Conservation (phyloP, 176 grass and related monocot species). For the Juncus inflexus region DNA sequence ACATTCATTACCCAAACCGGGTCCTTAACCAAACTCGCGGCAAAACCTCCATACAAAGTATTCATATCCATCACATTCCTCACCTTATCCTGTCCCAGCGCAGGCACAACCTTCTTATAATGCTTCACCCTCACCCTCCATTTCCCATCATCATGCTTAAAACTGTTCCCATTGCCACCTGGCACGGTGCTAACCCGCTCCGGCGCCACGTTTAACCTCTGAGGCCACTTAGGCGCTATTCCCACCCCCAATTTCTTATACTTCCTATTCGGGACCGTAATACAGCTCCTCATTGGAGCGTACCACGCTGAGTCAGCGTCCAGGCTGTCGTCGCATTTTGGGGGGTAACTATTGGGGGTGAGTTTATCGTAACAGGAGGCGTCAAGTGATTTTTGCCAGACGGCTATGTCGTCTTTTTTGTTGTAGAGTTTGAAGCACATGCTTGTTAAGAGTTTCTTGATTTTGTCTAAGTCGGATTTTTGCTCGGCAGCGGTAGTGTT, state of each 20-base stretch:
- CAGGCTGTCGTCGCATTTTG: constrained; percentile 86
- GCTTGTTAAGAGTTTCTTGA: constrained; percentile 55
- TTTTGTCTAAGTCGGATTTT: constrained; percentile 61
- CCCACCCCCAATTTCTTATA: constrained; percentile 47
- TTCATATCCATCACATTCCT: constrained; percentile 97
- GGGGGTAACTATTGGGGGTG: constrained; percentile 45
- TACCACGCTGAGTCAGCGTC: constrained; percentile 88
- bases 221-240: constrained; percentile 71
- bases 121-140: constrained; percentile 71
- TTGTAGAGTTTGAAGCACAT: constrained; percentile 92
- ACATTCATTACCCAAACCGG: constrained; percentile 97
- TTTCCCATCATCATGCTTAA: constrained; percentile 69
- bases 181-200: constrained; percentile 63
- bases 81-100: constrained; percentile 60
- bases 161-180: constrained; percentile 43
- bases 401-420: constrained; percentile 87
- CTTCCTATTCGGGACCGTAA: constrained; percentile 46
- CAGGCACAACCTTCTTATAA: constrained; percentile 62
- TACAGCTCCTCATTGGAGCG: constrained; percentile 71
- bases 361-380: constrained; percentile 69
- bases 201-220: constrained; percentile 47
- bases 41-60: constrained; percentile 69
- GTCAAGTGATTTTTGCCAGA: constrained; percentile 72
- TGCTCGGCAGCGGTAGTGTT: constrained; percentile 82
- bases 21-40: constrained; percentile 53